Base-by-base conservation (phyloP, 208 protist species). In the Acanthamoeba castellanii region DNA sequence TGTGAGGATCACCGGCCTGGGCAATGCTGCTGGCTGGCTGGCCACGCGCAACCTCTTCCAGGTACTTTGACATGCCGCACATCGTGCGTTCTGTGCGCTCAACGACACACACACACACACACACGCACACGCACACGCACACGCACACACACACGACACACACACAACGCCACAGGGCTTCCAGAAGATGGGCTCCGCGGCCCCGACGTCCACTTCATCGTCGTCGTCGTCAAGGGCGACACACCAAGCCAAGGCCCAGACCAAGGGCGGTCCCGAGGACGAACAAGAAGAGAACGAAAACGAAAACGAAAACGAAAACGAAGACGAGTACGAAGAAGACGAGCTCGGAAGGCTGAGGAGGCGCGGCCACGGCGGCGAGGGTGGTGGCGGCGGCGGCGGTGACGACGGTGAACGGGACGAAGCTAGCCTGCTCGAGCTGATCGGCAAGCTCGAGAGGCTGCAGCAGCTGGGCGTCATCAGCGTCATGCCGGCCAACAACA, bases 11-110 rank as follows among this genome's bases (percentile, higher is more conserved):
- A 68, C 57, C 3, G 84, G 84, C 25, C 57, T 90, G 50, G 84
- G 84, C 50, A 59, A 68, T 9, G 84, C 84, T 6, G 50, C 84
- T 0, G 84, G 55, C 5, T 70, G 50, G 84, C 50, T 90, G 84
- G 84, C 84, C n/a, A 61, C 50, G 13, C 84, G 84, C 84, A 68
- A 68, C 42, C 84, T 90, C 50, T 90, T 90, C 84, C 50, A 68
- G 37, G 78, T 57, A 55, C 47, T 0, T 66, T 4, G 20, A 45
- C 78, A 9, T 45, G 45, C 11, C 14, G 34, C 11, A 27, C 78
- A 3, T 6, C 14, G 27, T 87, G 68, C 30, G 57, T 16, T 50
- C 0, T 50, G 47, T 50, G 47, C 47, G 47, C 47, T 50, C 47
- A 50, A 50, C 47, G 11, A 16, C 47, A 50, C 47, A 50, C 47